Evolutionary conservation across 1,139 yeast genomes (phyloP).

Genomic region (Blastobotrys indianensis): DNA sequence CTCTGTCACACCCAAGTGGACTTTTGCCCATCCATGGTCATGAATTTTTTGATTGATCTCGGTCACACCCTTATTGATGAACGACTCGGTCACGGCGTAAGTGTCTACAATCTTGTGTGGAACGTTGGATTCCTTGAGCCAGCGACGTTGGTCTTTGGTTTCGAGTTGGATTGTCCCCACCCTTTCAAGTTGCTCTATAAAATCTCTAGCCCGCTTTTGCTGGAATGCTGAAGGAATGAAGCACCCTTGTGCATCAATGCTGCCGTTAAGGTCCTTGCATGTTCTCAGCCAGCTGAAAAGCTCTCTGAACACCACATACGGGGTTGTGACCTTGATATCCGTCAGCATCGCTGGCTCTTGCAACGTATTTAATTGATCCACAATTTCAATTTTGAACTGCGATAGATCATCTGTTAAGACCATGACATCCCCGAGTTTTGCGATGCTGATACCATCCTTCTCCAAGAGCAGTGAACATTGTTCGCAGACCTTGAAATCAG

Average conservation of each 20-base stretch:
- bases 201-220: constrained; percentile 4
- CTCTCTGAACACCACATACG: background rate
- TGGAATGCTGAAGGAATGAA: constrained; percentile 16
- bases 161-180: constrained; percentile 13
- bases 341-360: background rate
- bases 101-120: background rate
- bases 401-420: background rate
- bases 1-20: background rate
- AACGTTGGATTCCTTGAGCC: background rate
- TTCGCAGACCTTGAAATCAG: constrained; percentile 7
- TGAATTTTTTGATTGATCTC: constrained; percentile 13
- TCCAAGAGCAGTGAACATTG: background rate
- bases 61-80: constrained; percentile 8
- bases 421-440: background rate
- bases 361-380: background rate
- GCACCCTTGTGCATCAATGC: constrained; percentile 13
- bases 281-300: constrained; percentile 8
- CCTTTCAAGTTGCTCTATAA: constrained; percentile 10
- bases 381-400: background rate
- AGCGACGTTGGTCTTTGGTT: constrained; percentile 2
- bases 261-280: constrained; percentile 11
- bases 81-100: constrained; percentile 18
- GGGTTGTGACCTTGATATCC: background rate
- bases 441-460: background rate
- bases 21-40: constrained; percentile 17